A percentile compares a stretch with the other conserved stretches of the same genome.
Conservation (phyloP, 805 yeast genomes). For the Grigorovia transvaalensis region DNA sequence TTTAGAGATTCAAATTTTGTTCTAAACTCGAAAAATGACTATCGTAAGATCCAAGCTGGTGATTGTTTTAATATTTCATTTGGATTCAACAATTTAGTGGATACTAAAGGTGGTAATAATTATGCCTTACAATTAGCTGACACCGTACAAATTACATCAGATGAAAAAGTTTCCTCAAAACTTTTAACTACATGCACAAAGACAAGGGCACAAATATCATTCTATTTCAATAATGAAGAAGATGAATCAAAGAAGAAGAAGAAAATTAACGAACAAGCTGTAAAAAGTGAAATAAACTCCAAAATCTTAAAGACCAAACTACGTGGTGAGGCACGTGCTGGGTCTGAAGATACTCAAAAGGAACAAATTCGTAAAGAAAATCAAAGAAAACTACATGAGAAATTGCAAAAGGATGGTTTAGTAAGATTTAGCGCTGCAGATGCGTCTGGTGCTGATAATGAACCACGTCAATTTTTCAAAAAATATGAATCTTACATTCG, state of each 20-base stretch:
- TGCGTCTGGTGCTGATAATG: slow-evolving; percentile 45
- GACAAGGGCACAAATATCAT: slow-evolving; percentile 64
- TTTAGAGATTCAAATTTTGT: slow-evolving; percentile 72
- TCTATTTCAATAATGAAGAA: slow-evolving; percentile 67
- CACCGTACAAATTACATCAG: slow-evolving; percentile 58
- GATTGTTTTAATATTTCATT: slow-evolving; percentile 65
- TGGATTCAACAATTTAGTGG: slow-evolving; percentile 60
- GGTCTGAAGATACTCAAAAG: slow-evolving; percentile 61
- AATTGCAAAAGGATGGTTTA: slow-evolving; percentile 78
- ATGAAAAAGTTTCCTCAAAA: slow-evolving; percentile 39
- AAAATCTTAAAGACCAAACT: slow-evolving; percentile 69
- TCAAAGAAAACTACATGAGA: slow-evolving; percentile 74
- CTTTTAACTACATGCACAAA: slow-evolving; percentile 68
- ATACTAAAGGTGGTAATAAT: slow-evolving; percentile 40
- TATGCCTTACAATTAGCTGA: slow-evolving; percentile 74
- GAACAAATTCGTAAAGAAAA: slow-evolving; percentile 74
- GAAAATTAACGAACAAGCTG: slow-evolving; percentile 23
- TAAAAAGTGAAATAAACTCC: slow-evolving; percentile 34
- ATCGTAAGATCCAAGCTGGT: slow-evolving; percentile 53
- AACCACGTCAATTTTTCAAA: slow-evolving; percentile 54
- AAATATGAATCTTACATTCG: slow-evolving; percentile 90
- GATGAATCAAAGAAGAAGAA: slow-evolving; percentile 36
- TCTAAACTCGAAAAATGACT: slow-evolving; percentile 59
- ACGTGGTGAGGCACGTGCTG: slow-evolving; percentile 58
- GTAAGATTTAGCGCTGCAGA: slow-evolving; percentile 73